phyloP scores from a whole-genome alignment of 257 asterid species.

The Mentha longifolia region DNA sequence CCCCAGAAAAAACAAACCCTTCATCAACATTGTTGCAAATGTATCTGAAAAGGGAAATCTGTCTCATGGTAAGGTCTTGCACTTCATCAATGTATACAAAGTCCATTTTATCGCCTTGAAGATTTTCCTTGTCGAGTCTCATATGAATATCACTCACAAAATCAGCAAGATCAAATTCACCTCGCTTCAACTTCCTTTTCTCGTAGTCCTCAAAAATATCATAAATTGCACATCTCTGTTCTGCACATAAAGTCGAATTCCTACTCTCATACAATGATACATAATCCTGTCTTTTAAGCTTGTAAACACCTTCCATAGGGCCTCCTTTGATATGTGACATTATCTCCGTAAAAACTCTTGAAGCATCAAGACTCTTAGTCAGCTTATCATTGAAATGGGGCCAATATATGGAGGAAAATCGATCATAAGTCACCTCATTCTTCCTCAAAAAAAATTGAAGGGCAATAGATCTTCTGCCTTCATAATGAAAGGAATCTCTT shows the following conservation, averaged over 20 bases:
- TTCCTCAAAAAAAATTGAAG: slow-evolving; percentile 52
- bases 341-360: slow-evolving; percentile 62
- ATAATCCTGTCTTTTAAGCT: slow-evolving; percentile 47
- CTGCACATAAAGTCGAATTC: slow-evolving; percentile 46
- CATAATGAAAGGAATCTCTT: slow-evolving; percentile 25
- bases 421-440: slow-evolving; percentile 65
- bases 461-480: slow-evolving; percentile 44
- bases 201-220: slow-evolving; percentile 60
- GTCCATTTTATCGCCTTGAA: slow-evolving; percentile 63
- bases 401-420: slow-evolving; percentile 61
- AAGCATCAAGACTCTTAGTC: slow-evolving; percentile 56
- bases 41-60: too few relatives aligned
- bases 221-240: slow-evolving; percentile 48
- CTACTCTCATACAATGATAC: slow-evolving; percentile 45
- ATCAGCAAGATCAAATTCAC: slow-evolving; percentile 73
- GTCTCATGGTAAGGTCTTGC: too few relatives aligned
- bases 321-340: slow-evolving; percentile 75
- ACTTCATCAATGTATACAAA: slow-evolving; percentile 79
- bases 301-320: slow-evolving; percentile 38
- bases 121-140: slow-evolving; percentile 40
- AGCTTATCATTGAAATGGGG: slow-evolving; percentile 51
- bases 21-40: too few relatives aligned
- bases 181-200: slow-evolving; percentile 54
- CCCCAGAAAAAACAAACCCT: too few relatives aligned
- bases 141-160: slow-evolving; percentile 58